Evolutionary conservation across 306 rosid genomes (phyloP).

Genomic region (Nissolia schottii): DNA sequence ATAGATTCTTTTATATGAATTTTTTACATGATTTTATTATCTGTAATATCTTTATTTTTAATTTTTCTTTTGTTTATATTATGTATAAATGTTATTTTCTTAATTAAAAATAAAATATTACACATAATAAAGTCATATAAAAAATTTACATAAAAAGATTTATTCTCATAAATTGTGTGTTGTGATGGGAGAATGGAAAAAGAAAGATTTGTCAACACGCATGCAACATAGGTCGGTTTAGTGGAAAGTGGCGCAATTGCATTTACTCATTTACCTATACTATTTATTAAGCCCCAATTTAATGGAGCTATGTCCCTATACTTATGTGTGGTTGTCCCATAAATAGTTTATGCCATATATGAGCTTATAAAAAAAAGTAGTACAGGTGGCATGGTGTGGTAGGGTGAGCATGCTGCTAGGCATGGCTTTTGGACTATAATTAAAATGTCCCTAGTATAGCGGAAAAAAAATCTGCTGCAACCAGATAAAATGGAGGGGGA

Average conservation of each 20-base stretch:
- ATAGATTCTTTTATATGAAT: too few relatives aligned
- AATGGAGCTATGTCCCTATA: neutral
- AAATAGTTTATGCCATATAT: neutral
- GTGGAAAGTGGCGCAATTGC: slow-evolving; percentile 46
- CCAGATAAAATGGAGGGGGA: neutral
- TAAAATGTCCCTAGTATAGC: slow-evolving; percentile 10
- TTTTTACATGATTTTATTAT: too few relatives aligned
- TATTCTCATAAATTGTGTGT: too few relatives aligned
- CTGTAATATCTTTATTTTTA: too few relatives aligned
- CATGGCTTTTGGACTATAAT: slow-evolving; percentile 30
- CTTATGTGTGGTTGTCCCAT: neutral
- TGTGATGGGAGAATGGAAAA: slow-evolving; percentile 14
- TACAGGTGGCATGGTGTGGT: slow-evolving; percentile 31
- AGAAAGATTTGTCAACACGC: slow-evolving; percentile 62
- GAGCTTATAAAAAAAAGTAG: neutral
- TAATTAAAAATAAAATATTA: too few relatives aligned
- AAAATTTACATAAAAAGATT: too few relatives aligned
- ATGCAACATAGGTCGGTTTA: slow-evolving; percentile 52
- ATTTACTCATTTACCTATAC: slow-evolving; percentile 22
- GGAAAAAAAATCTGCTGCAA: slow-evolving; percentile 6
- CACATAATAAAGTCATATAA: too few relatives aligned
- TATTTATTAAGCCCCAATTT: neutral
- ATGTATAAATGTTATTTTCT: too few relatives aligned
- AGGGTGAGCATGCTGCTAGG: slow-evolving; percentile 27
- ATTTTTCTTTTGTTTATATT: too few relatives aligned